Base-by-base conservation (phyloP, 2,329 filamentous ascomycete genomes). In the Hortaea werneckii region DNA sequence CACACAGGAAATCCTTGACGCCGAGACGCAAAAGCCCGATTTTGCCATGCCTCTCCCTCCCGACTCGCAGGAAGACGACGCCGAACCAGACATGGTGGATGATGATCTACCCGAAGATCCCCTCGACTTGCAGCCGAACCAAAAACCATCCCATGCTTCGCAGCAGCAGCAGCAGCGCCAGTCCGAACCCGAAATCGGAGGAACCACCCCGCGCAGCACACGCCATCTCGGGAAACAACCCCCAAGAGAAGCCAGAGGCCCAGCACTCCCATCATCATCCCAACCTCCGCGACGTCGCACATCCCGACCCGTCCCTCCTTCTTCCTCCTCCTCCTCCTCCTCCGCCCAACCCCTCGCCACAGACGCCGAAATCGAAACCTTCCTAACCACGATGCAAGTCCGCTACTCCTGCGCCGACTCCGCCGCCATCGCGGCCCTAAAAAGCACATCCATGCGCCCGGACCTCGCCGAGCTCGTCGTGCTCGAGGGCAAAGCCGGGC, bases 361-460 rank as follows among this genome's bases (percentile, higher is more conserved):
- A n/a, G 43, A 48, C 1, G 53, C 50, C 4, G 47, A 57, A 55
- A 4, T 67, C 50, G 50, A 54, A 5, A 43, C 47, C 2, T 64
- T 54, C 50, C 52, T 63, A 26, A 43, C 51, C 13, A 52, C 44
- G 5, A 55, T 61, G 47, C 46, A 50, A 4, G 42, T 52, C 41
- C 45, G 55, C 6, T 54, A 54, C 48, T 28, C 43, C 0, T 29
- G 44, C 44, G 28, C 34, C n/a, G 59, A 66, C 42, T 57, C 65
- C 1, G 62, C 71, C 12, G 71, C 83, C 34, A 52, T 72, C 4
- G 57, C 63, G 20, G 78, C 78, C 1, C 62, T 85, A 12, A 69
- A 67, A 42, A 67, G 70, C 6, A 80, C 81, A 0, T 75, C 72
- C 1, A 69, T 77, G 60, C 70, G 71, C 1, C 70, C 71, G 0